Conservation (phyloP, 148 eudicot species). For the Spergularia bocconei region DNA sequence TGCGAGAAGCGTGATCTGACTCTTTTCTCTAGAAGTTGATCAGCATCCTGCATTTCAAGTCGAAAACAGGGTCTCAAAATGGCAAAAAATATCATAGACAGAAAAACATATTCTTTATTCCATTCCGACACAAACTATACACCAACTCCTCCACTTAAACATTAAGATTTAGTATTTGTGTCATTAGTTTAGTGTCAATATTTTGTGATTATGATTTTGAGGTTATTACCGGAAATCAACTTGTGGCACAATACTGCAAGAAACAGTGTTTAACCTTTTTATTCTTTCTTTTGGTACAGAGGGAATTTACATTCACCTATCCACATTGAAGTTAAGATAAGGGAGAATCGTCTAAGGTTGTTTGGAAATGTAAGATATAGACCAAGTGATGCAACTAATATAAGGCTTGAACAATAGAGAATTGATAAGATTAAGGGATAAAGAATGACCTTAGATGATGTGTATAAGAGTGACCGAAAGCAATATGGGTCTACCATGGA, state of each 20-base stretch:
- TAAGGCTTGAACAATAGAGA: too few relatives aligned
- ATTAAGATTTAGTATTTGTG: neutral
- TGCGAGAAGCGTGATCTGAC: conserved; percentile 98
- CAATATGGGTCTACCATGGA: too few relatives aligned
- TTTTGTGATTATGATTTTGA: neutral
- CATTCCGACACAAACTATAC: neutral
- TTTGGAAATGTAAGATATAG: too few relatives aligned
- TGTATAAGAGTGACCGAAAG: too few relatives aligned
- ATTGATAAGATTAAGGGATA: too few relatives aligned
- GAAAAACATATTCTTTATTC: neutral
- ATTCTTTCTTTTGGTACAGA: neutral
- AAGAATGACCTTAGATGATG: too few relatives aligned
- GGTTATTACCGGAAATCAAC: neutral
- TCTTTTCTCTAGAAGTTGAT: conserved; percentile 95
- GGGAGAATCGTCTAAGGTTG: too few relatives aligned
- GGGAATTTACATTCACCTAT: neutral
- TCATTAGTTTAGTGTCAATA: neutral
- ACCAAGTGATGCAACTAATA: too few relatives aligned
- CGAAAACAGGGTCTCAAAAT: neutral
- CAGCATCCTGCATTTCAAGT: conserved; percentile 73
- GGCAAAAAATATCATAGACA: neutral
- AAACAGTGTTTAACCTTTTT: neutral
- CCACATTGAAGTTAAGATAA: too few relatives aligned
- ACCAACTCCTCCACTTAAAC: conserved; percentile 2
- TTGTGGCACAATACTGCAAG: neutral